These are phyloP conservation scores for Moniliella sp. DNA, from an alignment of 1,284 basidiomycete species.

Conservation along the genomic window DNA sequence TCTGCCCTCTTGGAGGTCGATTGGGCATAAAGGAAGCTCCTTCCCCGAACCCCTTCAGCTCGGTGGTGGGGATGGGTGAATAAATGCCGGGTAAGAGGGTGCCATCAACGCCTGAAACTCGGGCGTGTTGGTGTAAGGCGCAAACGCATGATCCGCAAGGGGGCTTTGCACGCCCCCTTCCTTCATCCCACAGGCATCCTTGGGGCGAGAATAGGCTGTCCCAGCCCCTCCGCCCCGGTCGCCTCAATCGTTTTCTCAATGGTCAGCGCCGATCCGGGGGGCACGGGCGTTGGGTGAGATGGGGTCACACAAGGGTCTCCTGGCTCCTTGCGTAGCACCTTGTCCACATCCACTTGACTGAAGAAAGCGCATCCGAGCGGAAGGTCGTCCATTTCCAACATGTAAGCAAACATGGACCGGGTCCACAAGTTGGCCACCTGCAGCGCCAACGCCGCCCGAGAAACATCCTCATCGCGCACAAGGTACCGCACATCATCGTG, in stretches of 20 bases:
- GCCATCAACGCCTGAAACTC: too few species aligned
- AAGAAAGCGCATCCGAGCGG: conserved; percentile 77
- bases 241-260: conserved; percentile 47
- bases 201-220: too few species aligned
- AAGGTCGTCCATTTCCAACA: conserved; percentile 79
- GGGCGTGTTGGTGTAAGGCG: too few species aligned
- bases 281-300: conserved; percentile 60
- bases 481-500: conserved; percentile 93
- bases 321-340: conserved; percentile 78
- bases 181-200: too few species aligned
- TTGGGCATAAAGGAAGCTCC: too few species aligned
- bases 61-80: too few species aligned
- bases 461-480: conserved; percentile 64
- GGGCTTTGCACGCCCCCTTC: too few species aligned
- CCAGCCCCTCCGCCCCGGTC: too few species aligned
- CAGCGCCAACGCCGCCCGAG: conserved; percentile 70
- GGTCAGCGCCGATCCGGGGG: conserved; percentile 62
- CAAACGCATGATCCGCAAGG: too few species aligned
- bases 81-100: too few species aligned
- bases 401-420: conserved; percentile 68
- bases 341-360: conserved; percentile 81
- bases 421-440: conserved; percentile 96
- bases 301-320: conserved; percentile 88
- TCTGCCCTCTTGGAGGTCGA: too few species aligned
- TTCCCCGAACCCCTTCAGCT: too few species aligned